Evolutionary conservation across 2,329 filamentous ascomycete genomes (phyloP), one percentile per base, ranked within the genome.

Genomic region (Bipolaris gigantea): DNA sequence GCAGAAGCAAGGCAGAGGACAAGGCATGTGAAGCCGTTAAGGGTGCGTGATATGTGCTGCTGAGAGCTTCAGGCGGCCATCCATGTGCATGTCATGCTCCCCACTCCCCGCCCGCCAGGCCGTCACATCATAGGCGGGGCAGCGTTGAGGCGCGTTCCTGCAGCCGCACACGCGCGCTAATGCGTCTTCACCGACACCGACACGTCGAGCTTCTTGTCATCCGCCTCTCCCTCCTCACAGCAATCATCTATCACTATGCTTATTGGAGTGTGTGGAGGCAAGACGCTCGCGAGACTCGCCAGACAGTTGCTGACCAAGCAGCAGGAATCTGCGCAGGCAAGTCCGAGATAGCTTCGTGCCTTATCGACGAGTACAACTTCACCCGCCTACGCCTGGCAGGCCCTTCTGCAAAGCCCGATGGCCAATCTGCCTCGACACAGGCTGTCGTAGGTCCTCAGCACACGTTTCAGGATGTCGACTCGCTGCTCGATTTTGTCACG

Each of bases 311-410:
- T 70, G 42, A 71, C 56, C 7, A 10, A 8, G 13, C 40, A 8
- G 40, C 48, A 94, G 92, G 90, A 69, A 93, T 97, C 67, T 97
- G 92, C 78, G 87, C 93, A 44, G 94, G 94, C 68, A 97, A 97
- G 79, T 87, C 86, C 71, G 90, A 91, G 9, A 90, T 97, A 61
- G 92, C 92, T 53, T 85, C 90, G 50, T 97, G 96, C 73, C 84
- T 99, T 8, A 85, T 92, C 60, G 84, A 92, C 60, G 85, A 92
- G 61, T 89, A 97, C 75, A 86, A 85, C 57, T 99, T 97, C 76
- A 85, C 83, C 56, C 84, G 85, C 42, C 82, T 97, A 53, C 81
- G 84, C 64, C 80, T 96, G 27, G 75, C 72, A 39, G 72, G 68
- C 32, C 69, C 65, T 13, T 61, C 69, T 43, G 53, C 66, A 16